Percentiles rank a stretch among this genome's conserved stretches.
Conservation (phyloP, 441 rosid species). For the Flueggea neowawraea region DNA sequence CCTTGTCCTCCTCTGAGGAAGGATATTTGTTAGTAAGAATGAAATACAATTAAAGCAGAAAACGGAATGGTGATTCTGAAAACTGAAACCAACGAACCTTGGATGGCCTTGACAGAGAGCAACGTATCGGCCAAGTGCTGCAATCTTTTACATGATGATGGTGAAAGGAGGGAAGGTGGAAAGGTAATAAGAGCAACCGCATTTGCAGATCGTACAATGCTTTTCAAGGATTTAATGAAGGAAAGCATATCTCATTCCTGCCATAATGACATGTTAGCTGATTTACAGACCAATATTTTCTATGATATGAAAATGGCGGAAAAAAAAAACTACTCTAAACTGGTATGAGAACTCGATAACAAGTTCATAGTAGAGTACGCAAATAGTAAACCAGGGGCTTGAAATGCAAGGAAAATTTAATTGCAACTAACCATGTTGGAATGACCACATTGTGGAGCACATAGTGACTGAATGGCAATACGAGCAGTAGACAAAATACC, state of each 20-base stretch:
- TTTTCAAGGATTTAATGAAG: constrained; percentile 75
- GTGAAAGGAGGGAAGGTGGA: constrained; percentile 69
- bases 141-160: constrained; percentile 65
- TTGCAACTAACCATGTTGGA: constrained; percentile 53
- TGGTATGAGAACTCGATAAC: not conserved
- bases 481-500: constrained; percentile 50
- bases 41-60: constrained; percentile 2
- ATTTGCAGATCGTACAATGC: constrained; percentile 71
- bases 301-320: not conserved
- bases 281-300: not conserved
- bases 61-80: constrained; percentile 1
- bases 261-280: constrained; percentile 6
- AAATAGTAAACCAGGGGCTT: constrained; percentile 2
- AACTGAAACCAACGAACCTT: constrained; percentile 36
- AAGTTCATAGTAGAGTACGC: not conserved
- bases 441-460: constrained; percentile 80
- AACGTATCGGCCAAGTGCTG: constrained; percentile 92
- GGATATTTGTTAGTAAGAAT: constrained; percentile 12
- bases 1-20: constrained; percentile 81
- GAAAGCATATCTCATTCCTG: constrained; percentile 92
- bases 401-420: constrained; percentile 11
- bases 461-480: constrained; percentile 84
- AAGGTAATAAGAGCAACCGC: constrained; percentile 77
- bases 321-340: not conserved
- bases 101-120: constrained; percentile 87